Base-by-base conservation (phyloP, 2,329 filamentous ascomycete species). In the Oidium heveae region DNA sequence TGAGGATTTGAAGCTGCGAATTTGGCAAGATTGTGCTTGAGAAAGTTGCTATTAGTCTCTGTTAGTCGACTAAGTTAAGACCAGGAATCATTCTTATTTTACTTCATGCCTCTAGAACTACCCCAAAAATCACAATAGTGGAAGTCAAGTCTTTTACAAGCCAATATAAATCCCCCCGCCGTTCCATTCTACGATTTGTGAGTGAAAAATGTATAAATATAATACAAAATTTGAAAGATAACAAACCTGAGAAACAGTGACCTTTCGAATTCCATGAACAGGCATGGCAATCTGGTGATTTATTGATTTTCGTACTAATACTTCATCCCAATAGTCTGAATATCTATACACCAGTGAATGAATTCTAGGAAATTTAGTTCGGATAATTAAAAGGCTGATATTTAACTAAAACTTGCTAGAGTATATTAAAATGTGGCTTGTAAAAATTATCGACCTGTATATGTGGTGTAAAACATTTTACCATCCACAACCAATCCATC, bases 71-170 rank as follows among this genome's bases (percentile, higher is more conserved):
- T 52, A 0, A 12, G 20, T 16, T 24, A 22, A 10, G 34, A 12
- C 1, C 15, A 13, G 22, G n/a, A 28, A 16, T 13, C 16, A n/a
- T 50, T 24, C 28, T 32, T 32, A 32, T 66, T 75, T 59, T 74
- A 91, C 85, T 94, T 91, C 87, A 96, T 95, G 66, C 91, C 91
- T 64, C 73, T 79, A 39, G 89, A 96, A 68, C 86, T 94, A 59
- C 88, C 91, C 56, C 84, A 86, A 78, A 84, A 88, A 74, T 96
- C 87, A 73, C 91, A 96, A 73, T 94, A 98, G 72, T 94, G 85
- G 66, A 98, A 86, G 68, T 94, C 86, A 68, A 98, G 74, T 66
- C 82, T 84, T 74, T 86, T 94, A 79, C 91, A 98, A 73, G 94
- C 89, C 56, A 95, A 78, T 69, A 98, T 86, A 73, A 96, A 96